These are phyloP conservation scores for Talaromyces funiculosus DNA, from an alignment of 2,329 filamentous ascomycete species.

Conservation along the genomic window DNA sequence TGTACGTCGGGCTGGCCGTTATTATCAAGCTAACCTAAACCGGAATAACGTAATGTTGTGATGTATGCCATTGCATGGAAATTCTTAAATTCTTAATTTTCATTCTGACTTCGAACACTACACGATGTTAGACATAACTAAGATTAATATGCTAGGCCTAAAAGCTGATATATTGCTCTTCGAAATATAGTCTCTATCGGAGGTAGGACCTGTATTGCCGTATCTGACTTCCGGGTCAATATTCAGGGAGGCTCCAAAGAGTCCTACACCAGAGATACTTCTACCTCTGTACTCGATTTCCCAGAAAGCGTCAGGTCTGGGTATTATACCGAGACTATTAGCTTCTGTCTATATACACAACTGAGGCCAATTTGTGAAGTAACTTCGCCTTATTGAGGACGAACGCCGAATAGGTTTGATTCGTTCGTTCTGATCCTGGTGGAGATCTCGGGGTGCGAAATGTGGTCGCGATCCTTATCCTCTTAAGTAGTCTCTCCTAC, in stretches of 20 bases:
- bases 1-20: neutral
- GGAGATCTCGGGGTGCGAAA: neutral
- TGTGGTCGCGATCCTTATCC: neutral
- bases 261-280: neutral
- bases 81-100: too few species aligned
- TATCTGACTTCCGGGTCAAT: neutral
- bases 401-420: neutral
- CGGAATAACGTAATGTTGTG: neutral
- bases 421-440: neutral
- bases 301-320: too few species aligned
- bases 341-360: neutral
- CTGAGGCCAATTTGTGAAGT: neutral
- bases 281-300: neutral
- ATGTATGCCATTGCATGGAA: neutral
- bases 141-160: too few species aligned
- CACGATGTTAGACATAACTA: neutral
- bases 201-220: too few species aligned
- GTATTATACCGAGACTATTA: neutral
- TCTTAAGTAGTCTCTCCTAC: neutral
- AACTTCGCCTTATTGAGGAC: neutral
- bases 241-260: neutral
- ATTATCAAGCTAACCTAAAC: neutral
- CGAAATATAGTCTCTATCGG: too few species aligned
- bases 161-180: neutral
- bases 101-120: neutral